phyloP scores from a whole-genome alignment of 1,139 yeast species.

The Yamadazyma dendronema region DNA sequence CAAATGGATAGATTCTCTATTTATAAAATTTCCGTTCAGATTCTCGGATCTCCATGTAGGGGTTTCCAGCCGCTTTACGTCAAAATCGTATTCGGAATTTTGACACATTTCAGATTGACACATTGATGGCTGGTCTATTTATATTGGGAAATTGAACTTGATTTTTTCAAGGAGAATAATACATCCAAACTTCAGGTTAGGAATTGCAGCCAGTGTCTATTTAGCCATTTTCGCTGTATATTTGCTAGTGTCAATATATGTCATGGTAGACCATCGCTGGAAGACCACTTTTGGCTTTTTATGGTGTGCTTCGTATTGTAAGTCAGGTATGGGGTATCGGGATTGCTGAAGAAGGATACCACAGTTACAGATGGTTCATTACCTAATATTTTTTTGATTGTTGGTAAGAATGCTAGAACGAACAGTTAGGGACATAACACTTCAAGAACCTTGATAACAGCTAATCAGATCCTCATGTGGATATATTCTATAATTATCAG shows the following conservation, averaged over 20 bases:
- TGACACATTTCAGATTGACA: too few species aligned
- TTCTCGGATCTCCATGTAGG: too few species aligned
- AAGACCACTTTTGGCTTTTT: conserved; percentile 22
- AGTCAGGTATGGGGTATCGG: conserved; percentile 38
- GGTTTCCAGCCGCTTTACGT: too few species aligned
- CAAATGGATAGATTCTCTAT: too few species aligned
- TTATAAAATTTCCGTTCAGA: too few species aligned
- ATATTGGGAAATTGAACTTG: too few species aligned
- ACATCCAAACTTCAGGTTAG: too few species aligned
- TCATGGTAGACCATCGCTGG: conserved; percentile 20
- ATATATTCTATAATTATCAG: conserved; percentile 21
- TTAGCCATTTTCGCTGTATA: conserved; percentile 27
- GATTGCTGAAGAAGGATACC: conserved; percentile 28
- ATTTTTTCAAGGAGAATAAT: too few species aligned
- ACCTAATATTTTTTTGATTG: conserved; percentile 35
- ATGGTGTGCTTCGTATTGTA: conserved; percentile 30
- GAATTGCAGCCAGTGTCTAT: conserved; percentile 36
- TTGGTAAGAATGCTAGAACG: conserved; percentile 23
- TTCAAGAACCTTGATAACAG: conserved; percentile 30
- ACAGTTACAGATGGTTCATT: conserved; percentile 31
- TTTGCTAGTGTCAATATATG: conserved; percentile 15
- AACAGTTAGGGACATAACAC: conserved; percentile 13
- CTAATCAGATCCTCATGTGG: conserved; percentile 34
- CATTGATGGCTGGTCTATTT: too few species aligned
- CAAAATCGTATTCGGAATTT: too few species aligned